Evolutionary conservation across 805 yeast species (phyloP).

Genomic region (Kodamaea fukazawae): DNA sequence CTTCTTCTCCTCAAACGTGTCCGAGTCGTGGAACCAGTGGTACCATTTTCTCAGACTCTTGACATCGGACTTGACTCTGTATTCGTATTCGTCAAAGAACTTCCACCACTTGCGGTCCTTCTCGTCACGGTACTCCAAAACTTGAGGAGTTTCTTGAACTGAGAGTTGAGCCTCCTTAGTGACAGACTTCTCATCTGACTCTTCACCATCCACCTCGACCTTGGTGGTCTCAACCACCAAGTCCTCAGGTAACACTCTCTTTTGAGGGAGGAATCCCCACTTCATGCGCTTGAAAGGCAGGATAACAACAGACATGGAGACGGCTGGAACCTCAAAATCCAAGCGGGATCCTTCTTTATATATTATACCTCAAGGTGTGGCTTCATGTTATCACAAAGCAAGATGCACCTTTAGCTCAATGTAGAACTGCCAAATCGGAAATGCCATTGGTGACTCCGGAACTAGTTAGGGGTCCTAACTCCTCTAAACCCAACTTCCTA

Average conservation of each 20-base stretch:
- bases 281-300: constrained; percentile 17
- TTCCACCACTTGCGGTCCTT: constrained; percentile 51
- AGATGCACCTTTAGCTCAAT: too few relatives aligned
- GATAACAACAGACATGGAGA: too few relatives aligned
- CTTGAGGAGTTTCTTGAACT: constrained; percentile 1
- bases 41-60: constrained; percentile 45
- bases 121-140: constrained; percentile 49
- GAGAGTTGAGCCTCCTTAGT: constrained; percentile 1
- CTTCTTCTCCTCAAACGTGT: constrained; percentile 37
- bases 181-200: constrained; percentile 1
- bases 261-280: constrained; percentile 36
- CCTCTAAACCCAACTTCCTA: too few relatives aligned
- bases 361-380: too few relatives aligned
- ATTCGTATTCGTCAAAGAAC: constrained; percentile 60
- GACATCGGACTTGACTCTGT: constrained; percentile 38
- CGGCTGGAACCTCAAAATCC: too few relatives aligned
- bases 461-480: too few relatives aligned
- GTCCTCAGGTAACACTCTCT: constrained; percentile 35
- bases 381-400: too few relatives aligned
- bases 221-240: neutral
- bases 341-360: too few relatives aligned
- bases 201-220: neutral
- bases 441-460: too few relatives aligned
- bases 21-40: constrained; percentile 53
- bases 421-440: too few relatives aligned